Evolutionary conservation across 345 rosid species (phyloP).

Genomic region (Adansonia digitata): DNA sequence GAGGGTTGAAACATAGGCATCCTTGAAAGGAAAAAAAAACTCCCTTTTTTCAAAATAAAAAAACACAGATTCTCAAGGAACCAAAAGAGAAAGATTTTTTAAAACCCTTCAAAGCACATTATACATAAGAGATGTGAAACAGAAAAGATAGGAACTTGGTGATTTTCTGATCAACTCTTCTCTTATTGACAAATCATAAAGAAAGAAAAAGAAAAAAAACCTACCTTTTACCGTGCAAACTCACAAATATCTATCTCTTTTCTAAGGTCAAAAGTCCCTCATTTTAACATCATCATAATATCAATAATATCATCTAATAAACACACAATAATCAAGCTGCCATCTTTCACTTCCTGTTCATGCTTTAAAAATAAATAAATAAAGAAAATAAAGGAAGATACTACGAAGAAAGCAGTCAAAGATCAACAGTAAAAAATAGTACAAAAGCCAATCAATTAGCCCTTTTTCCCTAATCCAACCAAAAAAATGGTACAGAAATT

Average conservation of each 20-base stretch:
- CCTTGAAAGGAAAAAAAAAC: conserved; percentile 24
- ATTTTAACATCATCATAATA: conserved; percentile 23
- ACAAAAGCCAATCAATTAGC: conserved; percentile 13
- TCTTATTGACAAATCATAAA: conserved; percentile 27
- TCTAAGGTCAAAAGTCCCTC: conserved; percentile 38
- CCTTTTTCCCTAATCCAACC: not conserved
- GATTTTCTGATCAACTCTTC: conserved; percentile 14
- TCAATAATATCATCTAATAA: conserved; percentile 28
- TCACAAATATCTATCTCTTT: not conserved
- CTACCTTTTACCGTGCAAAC: not conserved
- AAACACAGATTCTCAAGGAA: conserved; percentile 11
- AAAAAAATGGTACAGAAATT: conserved; percentile 12
- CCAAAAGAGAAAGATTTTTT: not conserved
- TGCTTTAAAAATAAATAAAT: conserved; percentile 21
- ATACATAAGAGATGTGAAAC: not conserved
- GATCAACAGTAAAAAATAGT: conserved; percentile 21
- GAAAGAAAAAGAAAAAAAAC: not conserved
- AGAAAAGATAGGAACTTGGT: conserved; percentile 1
- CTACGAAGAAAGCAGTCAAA: conserved; percentile 24
- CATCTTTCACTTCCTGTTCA: conserved; percentile 27
- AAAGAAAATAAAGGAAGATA: conserved; percentile 8
- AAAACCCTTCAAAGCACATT: conserved; percentile 4
- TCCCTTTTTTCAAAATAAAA: not conserved
- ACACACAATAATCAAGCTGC: conserved; percentile 33
- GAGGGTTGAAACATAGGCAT: conserved; percentile 58